Conservation (phyloP, 306 rosid species). For the Myrica gale region DNA sequence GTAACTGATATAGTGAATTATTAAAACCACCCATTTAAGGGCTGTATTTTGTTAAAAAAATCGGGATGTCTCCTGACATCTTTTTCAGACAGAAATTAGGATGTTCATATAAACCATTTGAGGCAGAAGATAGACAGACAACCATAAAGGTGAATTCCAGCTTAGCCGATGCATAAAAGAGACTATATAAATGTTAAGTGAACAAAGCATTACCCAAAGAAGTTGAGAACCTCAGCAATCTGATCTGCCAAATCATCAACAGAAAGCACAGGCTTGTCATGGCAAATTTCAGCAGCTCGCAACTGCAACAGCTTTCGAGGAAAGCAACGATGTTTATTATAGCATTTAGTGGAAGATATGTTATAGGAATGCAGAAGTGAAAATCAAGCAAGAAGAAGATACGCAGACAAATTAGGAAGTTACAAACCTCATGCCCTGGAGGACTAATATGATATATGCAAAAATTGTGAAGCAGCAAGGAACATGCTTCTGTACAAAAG, state of each 20-base stretch:
- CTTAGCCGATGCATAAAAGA: not conserved
- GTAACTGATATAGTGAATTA: not conserved
- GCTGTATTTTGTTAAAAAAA: not conserved
- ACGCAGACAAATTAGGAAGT: constrained; percentile 34
- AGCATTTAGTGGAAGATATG: constrained; percentile 18
- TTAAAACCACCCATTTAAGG: not conserved
- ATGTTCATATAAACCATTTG: not conserved
- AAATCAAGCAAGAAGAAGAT: constrained; percentile 20
- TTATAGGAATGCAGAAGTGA: constrained; percentile 9
- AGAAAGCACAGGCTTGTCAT: constrained; percentile 61
- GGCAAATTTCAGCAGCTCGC: constrained; percentile 72
- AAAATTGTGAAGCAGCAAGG: constrained; percentile 89
- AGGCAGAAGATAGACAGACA: not conserved
- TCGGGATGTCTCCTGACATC: not conserved
- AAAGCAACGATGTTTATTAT: constrained; percentile 43
- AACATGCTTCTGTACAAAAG: constrained; percentile 89
- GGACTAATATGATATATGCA: constrained; percentile 98
- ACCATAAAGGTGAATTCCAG: not conserved
- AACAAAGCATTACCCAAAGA: constrained; percentile 65
- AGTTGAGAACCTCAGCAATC: constrained; percentile 85
- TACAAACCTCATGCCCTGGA: constrained; percentile 96
- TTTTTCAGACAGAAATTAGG: not conserved
- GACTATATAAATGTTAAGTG: constrained; percentile 9
- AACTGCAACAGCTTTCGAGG: constrained; percentile 82
- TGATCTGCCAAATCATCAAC: constrained; percentile 96